Evolutionary conservation across 345 rosid genomes (phyloP), one percentile per base, ranked within the genome.

Genomic region (Eucalyptus microcorys): DNA sequence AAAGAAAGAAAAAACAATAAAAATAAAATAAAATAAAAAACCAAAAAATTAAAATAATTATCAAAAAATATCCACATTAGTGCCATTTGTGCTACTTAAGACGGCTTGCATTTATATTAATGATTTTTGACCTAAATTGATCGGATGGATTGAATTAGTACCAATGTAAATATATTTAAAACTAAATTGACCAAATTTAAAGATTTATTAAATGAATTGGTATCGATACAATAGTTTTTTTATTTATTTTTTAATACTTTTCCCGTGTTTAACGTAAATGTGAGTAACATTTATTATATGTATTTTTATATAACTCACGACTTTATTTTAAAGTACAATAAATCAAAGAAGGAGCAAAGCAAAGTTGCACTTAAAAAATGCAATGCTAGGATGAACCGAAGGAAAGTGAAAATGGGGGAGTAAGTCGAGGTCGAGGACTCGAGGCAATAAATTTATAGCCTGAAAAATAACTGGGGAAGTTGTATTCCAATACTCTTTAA

Each of bases 51-150:
- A 19, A 19, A 52, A 52, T 0, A 0, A 52, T 52, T 52, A 52
- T 17, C 0, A 52, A 52, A 50, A 17, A 52, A 17, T 48, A 52
- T 52, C 0, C 1, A 52, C 1, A 0, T 19, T 52, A 19, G 24
- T 52, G 24, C 2, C 0, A 1, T 0, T 52, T 7, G 1, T 52
- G 0, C 27, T 22, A 55, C 0, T 1, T 22, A 55, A 0, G 27
- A 55, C 0, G 3, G 3, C 27, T 0, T 0, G 0, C 27, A 9
- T 9, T 12, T 1, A 55, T 27, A 55, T 55, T 0, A 22, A 9
- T 8, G 0, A 8, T 22, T 55, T 53, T 22, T 4, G 0, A 5
- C 12, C 27, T 55, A 21, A 21, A 55, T 22, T 55, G 27, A 55
- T 0, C 1, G 2, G 1, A 22, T 55, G 0, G 3, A 24, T 0